Percentiles rank a stretch among this genome's conserved stretches.
phyloP scores from a whole-genome alignment of 208 protist genomes.

The Leishmania mexicana region DNA sequence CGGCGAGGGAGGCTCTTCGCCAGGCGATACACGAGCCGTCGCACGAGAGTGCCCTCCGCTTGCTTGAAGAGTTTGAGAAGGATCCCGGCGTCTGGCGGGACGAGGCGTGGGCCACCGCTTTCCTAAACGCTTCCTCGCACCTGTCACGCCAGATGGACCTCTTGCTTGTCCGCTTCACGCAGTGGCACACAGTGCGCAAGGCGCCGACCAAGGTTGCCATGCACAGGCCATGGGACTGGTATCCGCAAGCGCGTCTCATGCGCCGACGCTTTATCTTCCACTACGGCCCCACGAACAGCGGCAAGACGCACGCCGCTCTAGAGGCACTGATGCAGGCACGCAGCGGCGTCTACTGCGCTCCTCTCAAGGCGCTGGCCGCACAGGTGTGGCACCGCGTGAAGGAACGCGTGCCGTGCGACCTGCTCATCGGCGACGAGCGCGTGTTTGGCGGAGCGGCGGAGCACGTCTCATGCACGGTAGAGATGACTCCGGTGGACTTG shows the following conservation, averaged over 20 bases:
- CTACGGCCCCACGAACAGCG: conserved; percentile 95
- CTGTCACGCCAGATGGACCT: conserved; percentile 30
- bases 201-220: conserved; percentile 65
- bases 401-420: conserved; percentile 81
- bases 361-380: conserved; percentile 93
- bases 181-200: conserved; percentile 66
- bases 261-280: conserved; percentile 88
- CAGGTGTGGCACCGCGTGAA: conserved; percentile 91
- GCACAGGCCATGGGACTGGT: conserved; percentile 82
- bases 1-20: conserved; percentile 46
- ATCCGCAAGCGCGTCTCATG: conserved; percentile 77
- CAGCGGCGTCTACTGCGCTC: conserved; percentile 93
- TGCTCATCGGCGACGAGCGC: conserved; percentile 94
- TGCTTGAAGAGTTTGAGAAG: conserved; percentile 52
- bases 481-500: conserved; percentile 86
- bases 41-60: conserved; percentile 55
- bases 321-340: conserved; percentile 54
- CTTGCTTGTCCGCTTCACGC: conserved; percentile 45
- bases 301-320: conserved; percentile 93
- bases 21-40: conserved; percentile 71
- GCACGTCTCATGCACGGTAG: conserved; percentile 91
- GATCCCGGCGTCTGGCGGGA: conserved; percentile 40
- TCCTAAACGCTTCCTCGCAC: conserved; percentile 17
- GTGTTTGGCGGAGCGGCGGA: conserved; percentile 65
- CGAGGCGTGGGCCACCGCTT: conserved; percentile 27